Conservation (phyloP, 1,284 basidiomycete genomes). For the Microbotryum violaceum region DNA sequence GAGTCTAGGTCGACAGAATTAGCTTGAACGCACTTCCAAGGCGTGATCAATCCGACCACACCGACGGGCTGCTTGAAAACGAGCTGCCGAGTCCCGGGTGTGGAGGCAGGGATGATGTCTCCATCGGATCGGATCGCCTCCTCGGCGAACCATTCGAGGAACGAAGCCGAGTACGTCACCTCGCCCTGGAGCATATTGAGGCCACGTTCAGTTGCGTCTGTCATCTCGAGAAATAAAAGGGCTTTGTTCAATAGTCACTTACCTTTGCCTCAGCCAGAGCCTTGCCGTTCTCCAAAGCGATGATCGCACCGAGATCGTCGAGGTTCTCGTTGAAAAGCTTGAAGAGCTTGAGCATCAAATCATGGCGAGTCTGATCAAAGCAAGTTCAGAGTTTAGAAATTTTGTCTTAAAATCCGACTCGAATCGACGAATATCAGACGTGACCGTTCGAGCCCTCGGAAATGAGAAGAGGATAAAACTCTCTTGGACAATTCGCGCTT, state of each 20-base stretch:
- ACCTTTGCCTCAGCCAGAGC: conserved; percentile 59
- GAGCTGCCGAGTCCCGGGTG: conserved; percentile 68
- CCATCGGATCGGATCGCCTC: conserved; percentile 64
- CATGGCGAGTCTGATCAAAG: too few relatives aligned
- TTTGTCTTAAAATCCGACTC: conserved; percentile 24
- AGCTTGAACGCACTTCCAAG: conserved; percentile 2
- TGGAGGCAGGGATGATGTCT: conserved; percentile 72
- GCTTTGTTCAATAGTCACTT: not conserved
- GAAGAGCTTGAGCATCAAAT: conserved; percentile 1
- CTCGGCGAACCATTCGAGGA: conserved; percentile 52
- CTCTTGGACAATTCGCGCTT: conserved; percentile 31
- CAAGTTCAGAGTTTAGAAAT: conserved; percentile 36
- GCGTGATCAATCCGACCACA: conserved; percentile 18
- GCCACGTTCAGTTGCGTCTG: too few relatives aligned
- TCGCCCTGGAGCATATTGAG: conserved; percentile 40
- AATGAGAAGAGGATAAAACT: not conserved
- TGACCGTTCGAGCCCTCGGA: not conserved
- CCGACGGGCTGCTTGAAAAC: conserved; percentile 65
- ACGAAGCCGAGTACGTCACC: conserved; percentile 15
- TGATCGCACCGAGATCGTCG: conserved; percentile 58
- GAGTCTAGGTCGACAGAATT: not conserved
- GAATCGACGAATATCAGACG: too few relatives aligned
- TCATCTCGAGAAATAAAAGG: too few relatives aligned
- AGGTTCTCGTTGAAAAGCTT: conserved; percentile 39
- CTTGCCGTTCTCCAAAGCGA: conserved; percentile 83